Evolutionary conservation across 2,329 filamentous ascomycete genomes (phyloP).

Genomic region (Pseudogymnoascus sp.): DNA sequence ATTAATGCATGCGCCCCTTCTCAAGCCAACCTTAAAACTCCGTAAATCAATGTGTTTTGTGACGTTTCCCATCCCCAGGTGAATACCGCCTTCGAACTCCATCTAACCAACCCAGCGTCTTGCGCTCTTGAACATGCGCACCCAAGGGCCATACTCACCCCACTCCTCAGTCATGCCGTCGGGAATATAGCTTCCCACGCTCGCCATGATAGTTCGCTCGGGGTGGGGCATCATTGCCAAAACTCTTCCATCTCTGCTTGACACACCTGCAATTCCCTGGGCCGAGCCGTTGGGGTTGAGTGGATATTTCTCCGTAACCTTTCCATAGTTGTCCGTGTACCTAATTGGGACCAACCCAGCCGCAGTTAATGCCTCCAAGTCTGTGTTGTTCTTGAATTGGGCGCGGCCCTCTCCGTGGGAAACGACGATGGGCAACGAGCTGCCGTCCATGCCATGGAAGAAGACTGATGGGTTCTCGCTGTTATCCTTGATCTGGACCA

Average conservation of each 20-base stretch:
- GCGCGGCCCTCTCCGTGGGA: slow-evolving; percentile 90
- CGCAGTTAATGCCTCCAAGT: slow-evolving; percentile 47
- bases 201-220: slow-evolving; percentile 59
- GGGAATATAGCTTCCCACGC: slow-evolving; percentile 59
- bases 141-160: slow-evolving; percentile 66
- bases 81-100: neutral
- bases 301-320: slow-evolving; percentile 74
- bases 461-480: slow-evolving; percentile 63
- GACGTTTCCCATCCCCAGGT: neutral
- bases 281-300: slow-evolving; percentile 74
- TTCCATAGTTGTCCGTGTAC: slow-evolving; percentile 75
- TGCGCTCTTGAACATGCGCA: slow-evolving; percentile 63
- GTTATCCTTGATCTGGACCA: slow-evolving; percentile 70
- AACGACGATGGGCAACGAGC: slow-evolving; percentile 73
- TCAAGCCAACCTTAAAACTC: neutral
- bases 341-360: slow-evolving; percentile 67
- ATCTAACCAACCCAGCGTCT: slow-evolving; percentile 59
- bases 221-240: slow-evolving; percentile 70
- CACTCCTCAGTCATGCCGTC: slow-evolving; percentile 47
- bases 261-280: slow-evolving; percentile 59
- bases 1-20: neutral
- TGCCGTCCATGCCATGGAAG: slow-evolving; percentile 79
- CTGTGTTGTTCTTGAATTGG: slow-evolving; percentile 49
- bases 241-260: slow-evolving; percentile 57
- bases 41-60: neutral